Percentiles rank a stretch among this genome's conserved stretches.
These are phyloP conservation scores for Bathelium albidoporum DNA, from an alignment of 495 filamentous ascomycete genomes.

Conservation along the genomic window DNA sequence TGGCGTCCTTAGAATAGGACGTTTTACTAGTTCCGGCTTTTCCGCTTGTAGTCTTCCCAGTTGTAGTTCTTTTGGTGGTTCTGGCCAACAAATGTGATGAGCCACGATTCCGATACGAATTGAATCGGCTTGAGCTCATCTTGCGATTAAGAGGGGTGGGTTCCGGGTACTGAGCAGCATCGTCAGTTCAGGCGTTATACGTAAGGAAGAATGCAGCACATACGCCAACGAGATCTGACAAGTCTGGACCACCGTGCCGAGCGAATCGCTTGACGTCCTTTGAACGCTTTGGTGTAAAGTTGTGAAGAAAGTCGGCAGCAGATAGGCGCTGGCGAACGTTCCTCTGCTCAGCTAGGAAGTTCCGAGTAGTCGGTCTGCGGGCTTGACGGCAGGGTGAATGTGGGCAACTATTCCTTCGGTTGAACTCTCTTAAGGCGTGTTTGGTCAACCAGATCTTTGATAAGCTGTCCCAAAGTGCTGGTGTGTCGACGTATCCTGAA, in stretches of 20 bases:
- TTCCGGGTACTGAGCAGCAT: slow-evolving; percentile 17
- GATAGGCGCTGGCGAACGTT: slow-evolving; percentile 11
- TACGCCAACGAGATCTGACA: no score
- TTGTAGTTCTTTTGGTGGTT: slow-evolving; percentile 17
- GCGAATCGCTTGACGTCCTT: no score
- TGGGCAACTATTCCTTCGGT: slow-evolving; percentile 22
- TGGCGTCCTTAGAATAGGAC: no score
- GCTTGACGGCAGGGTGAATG: slow-evolving; percentile 12
- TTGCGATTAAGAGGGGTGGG: slow-evolving; percentile 13
- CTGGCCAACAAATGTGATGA: not conserved
- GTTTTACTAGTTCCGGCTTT: no score
- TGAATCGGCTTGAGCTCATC: slow-evolving; percentile 18
- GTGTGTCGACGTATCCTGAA: slow-evolving; percentile 11
- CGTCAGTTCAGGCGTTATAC: slow-evolving; percentile 1
- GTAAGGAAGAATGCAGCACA: not conserved
- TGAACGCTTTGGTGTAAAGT: no score
- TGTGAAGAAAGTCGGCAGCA: no score
- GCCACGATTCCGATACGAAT: not conserved
- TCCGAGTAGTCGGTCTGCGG: slow-evolving; percentile 18
- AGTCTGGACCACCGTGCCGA: no score
- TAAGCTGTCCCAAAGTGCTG: slow-evolving; percentile 26
- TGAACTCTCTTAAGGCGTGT: slow-evolving; percentile 22
- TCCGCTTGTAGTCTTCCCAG: not conserved
- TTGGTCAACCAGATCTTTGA: slow-evolving; percentile 27
- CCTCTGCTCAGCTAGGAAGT: slow-evolving; percentile 16